These are phyloP conservation scores for Xerocomellus amylosporus DNA, from an alignment of 768 basidiomycete species.

Conservation along the genomic window DNA sequence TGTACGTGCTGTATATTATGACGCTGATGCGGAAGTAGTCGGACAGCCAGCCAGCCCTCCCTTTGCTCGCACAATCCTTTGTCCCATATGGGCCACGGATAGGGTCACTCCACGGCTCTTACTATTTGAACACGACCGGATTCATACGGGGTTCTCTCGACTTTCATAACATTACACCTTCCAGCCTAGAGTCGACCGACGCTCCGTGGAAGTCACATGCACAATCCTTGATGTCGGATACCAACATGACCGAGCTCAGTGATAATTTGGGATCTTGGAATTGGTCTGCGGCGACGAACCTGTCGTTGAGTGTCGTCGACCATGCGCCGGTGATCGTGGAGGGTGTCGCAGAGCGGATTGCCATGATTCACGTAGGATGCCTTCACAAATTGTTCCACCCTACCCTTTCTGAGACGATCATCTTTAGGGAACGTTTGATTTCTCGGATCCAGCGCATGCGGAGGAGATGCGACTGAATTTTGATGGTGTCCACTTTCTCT, in stretches of 20 bases:
- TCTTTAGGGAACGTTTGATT: slow-evolving; percentile 65
- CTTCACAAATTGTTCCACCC: slow-evolving; percentile 3
- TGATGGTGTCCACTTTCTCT: slow-evolving; percentile 71
- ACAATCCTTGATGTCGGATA: slow-evolving; percentile 45
- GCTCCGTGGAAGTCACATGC: slow-evolving; percentile 52
- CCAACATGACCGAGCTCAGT: slow-evolving; percentile 49
- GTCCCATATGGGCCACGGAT: slow-evolving; percentile 43
- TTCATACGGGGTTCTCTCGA: slow-evolving; percentile 64
- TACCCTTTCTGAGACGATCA: background rate
- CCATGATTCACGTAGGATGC: slow-evolving; percentile 62
- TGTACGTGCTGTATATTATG: background rate
- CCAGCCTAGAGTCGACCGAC: slow-evolving; percentile 36
- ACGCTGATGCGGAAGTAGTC: slow-evolving; percentile 39
- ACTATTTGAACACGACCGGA: slow-evolving; percentile 75
- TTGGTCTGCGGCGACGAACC: slow-evolving; percentile 62
- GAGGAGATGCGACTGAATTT: slow-evolving; percentile 70
- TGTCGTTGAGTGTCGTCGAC: slow-evolving; percentile 67
- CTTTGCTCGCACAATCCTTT: slow-evolving; percentile 49
- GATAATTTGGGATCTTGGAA: slow-evolving; percentile 60
- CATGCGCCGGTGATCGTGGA: slow-evolving; percentile 41
- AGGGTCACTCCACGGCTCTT: slow-evolving; percentile 50
- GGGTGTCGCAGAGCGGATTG: slow-evolving; percentile 46
- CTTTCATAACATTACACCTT: slow-evolving; percentile 62
- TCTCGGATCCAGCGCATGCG: slow-evolving; percentile 48
- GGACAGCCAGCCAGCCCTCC: slow-evolving; percentile 40